phyloP scores from a whole-genome alignment of 208 protist genomes.

The Leptomonas seymouri region DNA sequence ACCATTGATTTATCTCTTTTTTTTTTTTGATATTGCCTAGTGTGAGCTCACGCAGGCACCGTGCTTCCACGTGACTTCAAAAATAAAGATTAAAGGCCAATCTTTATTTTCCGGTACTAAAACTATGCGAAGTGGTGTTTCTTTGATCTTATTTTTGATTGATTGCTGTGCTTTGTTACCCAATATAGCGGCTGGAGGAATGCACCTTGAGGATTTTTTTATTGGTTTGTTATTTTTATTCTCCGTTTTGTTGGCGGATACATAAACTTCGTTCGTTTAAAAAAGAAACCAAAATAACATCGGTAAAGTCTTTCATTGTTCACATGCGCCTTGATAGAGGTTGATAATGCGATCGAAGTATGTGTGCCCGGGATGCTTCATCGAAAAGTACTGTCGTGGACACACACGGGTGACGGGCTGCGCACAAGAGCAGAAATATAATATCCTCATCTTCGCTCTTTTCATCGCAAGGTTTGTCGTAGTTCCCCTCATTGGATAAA shows the following conservation, averaged over 20 bases:
- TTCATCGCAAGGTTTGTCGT: neutral
- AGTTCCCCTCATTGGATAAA: neutral
- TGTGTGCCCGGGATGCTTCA: neutral
- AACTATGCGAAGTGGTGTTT: too few species aligned
- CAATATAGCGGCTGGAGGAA: too few species aligned
- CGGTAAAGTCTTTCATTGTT: neutral
- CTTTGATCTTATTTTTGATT: neutral
- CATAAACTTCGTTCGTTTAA: neutral
- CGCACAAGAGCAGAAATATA: neutral
- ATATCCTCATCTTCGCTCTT: neutral
- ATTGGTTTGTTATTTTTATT: too few species aligned
- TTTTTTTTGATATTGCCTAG: neutral
- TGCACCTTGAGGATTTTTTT: too few species aligned
- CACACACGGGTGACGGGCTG: neutral
- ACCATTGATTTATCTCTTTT: too few species aligned
- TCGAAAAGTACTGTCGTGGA: neutral
- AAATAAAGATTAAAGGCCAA: neutral
- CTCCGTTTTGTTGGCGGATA: too few species aligned
- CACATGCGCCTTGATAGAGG: neutral
- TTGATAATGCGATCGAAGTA: neutral
- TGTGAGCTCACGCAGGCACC: neutral
- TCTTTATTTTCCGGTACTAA: neutral
- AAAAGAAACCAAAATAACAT: neutral
- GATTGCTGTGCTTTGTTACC: too few species aligned
- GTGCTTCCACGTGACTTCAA: neutral